A percentile compares a stretch with the other conserved stretches of the same genome.
Conservation (phyloP, 164 flowering plant species). For the Annona squamosa region DNA sequence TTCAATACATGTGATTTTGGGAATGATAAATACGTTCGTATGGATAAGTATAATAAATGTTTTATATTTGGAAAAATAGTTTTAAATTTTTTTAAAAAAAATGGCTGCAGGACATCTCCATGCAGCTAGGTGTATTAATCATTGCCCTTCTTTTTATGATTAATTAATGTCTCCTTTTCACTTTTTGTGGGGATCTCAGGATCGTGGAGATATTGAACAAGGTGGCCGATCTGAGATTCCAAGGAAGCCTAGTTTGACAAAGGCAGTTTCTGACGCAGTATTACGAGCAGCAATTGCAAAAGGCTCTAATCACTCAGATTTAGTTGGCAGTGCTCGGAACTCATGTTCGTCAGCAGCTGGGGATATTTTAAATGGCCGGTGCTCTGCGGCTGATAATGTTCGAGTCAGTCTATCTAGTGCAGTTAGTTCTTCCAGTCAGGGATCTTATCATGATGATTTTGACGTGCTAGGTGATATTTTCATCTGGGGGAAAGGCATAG, state of each 20-base stretch:
- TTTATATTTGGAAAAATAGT: too few relatives aligned
- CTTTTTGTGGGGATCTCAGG: slow-evolving; percentile 31
- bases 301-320: slow-evolving; percentile 28
- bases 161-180: background rate
- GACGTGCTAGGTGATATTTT: slow-evolving; percentile 82
- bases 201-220: slow-evolving; percentile 42
- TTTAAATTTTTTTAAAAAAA: too few relatives aligned
- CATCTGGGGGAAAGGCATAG: slow-evolving; percentile 83
- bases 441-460: slow-evolving; percentile 69
- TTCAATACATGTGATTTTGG: too few relatives aligned
- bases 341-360: slow-evolving; percentile 26
- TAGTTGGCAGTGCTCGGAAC: slow-evolving; percentile 24
- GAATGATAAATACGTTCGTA: too few relatives aligned
- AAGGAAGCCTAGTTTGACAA: slow-evolving; percentile 52
- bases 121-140: background rate
- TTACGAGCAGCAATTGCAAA: slow-evolving; percentile 47
- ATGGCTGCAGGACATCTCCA: too few relatives aligned
- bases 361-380: slow-evolving; percentile 31
- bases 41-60: too few relatives aligned
- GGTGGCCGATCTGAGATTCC: slow-evolving; percentile 33
- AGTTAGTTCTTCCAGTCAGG: slow-evolving; percentile 85
- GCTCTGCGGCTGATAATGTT: slow-evolving; percentile 51
- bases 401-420: slow-evolving; percentile 91
- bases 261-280: slow-evolving; percentile 67
- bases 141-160: background rate